A percentile compares a stretch with the other conserved stretches of the same genome.
Conservation (phyloP, 495 filamentous ascomycete species). For the Darksidea phi region DNA sequence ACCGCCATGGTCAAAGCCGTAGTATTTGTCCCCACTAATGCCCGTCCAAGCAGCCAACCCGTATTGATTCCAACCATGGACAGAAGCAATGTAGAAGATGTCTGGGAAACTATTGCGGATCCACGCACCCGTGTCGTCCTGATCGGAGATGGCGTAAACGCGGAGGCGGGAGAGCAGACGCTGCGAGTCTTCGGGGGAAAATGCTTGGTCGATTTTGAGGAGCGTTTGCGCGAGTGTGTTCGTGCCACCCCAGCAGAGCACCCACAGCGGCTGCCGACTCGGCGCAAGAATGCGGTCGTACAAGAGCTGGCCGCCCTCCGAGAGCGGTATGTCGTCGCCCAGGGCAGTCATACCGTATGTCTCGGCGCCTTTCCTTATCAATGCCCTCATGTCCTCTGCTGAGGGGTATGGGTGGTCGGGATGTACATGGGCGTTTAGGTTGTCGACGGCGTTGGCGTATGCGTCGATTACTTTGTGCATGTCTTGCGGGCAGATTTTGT, state of each 20-base stretch:
- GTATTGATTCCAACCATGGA: slow-evolving; percentile 52
- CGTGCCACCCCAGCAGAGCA: slow-evolving; percentile 52
- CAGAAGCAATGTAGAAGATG: slow-evolving; percentile 49
- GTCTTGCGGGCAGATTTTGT: slow-evolving; percentile 36
- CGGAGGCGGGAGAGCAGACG: slow-evolving; percentile 45
- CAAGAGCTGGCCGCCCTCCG: slow-evolving; percentile 44
- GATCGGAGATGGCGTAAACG: slow-evolving; percentile 52
- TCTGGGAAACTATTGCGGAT: slow-evolving; percentile 49
- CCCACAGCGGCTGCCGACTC: slow-evolving; percentile 45
- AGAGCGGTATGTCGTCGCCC: slow-evolving; percentile 25
- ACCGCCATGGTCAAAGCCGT: slow-evolving; percentile 49
- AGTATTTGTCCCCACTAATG: slow-evolving; percentile 49
- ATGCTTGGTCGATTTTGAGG: slow-evolving; percentile 39
- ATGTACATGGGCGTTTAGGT: slow-evolving; percentile 47
- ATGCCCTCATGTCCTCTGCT: slow-evolving; percentile 37
- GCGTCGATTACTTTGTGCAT: slow-evolving; percentile 47
- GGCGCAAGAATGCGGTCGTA: slow-evolving; percentile 39
- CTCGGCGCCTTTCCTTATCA: slow-evolving; percentile 42
- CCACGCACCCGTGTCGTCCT: slow-evolving; percentile 53
- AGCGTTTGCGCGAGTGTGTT: slow-evolving; percentile 51
- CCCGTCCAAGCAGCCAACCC: slow-evolving; percentile 51
- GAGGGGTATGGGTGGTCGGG: slow-evolving; percentile 42
- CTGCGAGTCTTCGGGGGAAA: slow-evolving; percentile 38
- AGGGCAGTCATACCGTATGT: slow-evolving; percentile 31
- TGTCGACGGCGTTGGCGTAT: slow-evolving; percentile 46